A percentile compares a stretch with the other conserved stretches of the same genome.
Evolutionary conservation across 805 yeast species (phyloP).

Genomic region (Candida succiphila): DNA sequence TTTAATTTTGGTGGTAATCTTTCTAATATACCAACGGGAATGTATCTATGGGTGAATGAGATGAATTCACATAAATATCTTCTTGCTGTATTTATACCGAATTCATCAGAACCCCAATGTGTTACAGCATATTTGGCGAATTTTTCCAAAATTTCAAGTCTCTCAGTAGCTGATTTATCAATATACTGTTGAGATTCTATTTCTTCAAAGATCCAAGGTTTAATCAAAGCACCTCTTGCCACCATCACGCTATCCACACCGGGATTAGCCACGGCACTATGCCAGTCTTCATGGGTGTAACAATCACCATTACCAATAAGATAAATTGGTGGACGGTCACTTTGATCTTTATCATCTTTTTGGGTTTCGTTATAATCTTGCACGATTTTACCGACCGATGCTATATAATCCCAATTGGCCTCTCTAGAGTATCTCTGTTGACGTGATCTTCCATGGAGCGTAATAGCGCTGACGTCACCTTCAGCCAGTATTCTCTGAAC

Average conservation of each 20-base stretch:
- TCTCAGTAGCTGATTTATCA: constrained; percentile 84
- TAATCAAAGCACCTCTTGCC: constrained; percentile 94
- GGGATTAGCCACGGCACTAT: constrained; percentile 49
- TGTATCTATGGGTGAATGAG: constrained; percentile 87
- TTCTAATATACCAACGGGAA: constrained; percentile 90
- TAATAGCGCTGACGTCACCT: constrained; percentile 81
- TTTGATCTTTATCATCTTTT: constrained; percentile 48
- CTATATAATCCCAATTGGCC: constrained; percentile 90
- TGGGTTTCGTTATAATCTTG: constrained; percentile 46
- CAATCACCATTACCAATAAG: constrained; percentile 95
- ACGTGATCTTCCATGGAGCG: constrained; percentile 92
- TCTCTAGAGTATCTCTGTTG: constrained; percentile 88
- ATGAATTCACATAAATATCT: constrained; percentile 90
- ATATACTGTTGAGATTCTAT: constrained; percentile 80
- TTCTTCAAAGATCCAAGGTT: constrained; percentile 99
- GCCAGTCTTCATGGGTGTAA: constrained; percentile 82
- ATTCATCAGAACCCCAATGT: constrained; percentile 98
- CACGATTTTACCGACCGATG: constrained; percentile 60
- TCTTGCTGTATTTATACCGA: constrained; percentile 81
- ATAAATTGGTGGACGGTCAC: constrained; percentile 57
- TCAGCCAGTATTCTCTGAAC: constrained; percentile 65
- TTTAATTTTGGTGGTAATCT: constrained; percentile 80
- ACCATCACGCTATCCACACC: constrained; percentile 93
- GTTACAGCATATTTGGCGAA: constrained; percentile 78
- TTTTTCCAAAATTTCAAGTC: constrained; percentile 63